A percentile compares a stretch with the other conserved stretches of the same genome.
Conservation (phyloP, 192 early-diverging fungal species). For the Gryganskiella cystojenkinii region DNA sequence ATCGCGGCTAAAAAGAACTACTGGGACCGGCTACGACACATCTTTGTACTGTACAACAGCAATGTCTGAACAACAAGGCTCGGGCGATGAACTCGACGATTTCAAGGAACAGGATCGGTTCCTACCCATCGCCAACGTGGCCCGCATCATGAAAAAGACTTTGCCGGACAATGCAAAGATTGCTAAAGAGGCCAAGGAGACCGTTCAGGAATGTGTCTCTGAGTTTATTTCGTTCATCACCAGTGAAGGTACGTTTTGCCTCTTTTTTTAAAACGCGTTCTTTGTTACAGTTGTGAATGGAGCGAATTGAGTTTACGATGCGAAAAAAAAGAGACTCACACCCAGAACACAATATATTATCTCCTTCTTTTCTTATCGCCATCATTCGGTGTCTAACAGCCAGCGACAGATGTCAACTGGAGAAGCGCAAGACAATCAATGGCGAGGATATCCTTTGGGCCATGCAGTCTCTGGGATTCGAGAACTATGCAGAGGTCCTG, state of each 20-base stretch:
- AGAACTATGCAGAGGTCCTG: slow-evolving; percentile 92
- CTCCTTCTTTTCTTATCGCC: too few species aligned
- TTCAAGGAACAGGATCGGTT: slow-evolving; percentile 96
- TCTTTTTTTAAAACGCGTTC: too few species aligned
- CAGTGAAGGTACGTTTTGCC: slow-evolving; percentile 74
- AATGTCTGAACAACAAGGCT: slow-evolving; percentile 61
- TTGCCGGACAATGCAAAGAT: slow-evolving; percentile 98
- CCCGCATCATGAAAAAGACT: slow-evolving; percentile 96
- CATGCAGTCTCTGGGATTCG: slow-evolving; percentile 97
- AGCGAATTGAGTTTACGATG: too few species aligned
- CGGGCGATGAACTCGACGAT: slow-evolving; percentile 77
- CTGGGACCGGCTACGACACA: too few species aligned
- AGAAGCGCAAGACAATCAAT: slow-evolving; percentile 98
- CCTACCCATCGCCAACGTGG: slow-evolving; percentile 95
- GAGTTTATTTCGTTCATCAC: slow-evolving; percentile 99
- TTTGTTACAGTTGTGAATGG: too few species aligned
- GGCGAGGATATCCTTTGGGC: slow-evolving; percentile 99
- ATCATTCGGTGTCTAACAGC: slow-evolving; percentile 56
- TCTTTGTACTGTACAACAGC: too few species aligned
- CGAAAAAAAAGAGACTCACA: too few species aligned
- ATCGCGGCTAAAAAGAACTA: too few species aligned
- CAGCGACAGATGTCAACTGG: slow-evolving; percentile 91
- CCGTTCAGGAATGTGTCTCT: slow-evolving; percentile 97
- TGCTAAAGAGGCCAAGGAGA: slow-evolving; percentile 99
- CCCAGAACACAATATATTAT: background rate